phyloP scores from a whole-genome alignment of 2,329 filamentous ascomycete species.

The Ophiocordyceps robertsii region DNA sequence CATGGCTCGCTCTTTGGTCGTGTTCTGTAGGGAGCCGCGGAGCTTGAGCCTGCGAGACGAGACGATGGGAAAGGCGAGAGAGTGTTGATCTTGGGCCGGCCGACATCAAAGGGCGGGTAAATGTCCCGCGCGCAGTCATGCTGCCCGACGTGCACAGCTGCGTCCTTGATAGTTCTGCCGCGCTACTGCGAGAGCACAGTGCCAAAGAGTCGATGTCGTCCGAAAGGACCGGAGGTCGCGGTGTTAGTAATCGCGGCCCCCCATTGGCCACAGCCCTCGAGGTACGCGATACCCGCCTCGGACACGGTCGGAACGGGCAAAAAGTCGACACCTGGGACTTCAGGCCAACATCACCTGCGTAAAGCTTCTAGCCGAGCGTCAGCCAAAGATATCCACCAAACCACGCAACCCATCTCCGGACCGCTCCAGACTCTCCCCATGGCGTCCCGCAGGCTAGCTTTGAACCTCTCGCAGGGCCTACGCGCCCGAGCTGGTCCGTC shows the following conservation, averaged over 20 bases:
- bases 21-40: too few species aligned
- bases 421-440: conserved; percentile 48
- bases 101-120: too few species aligned
- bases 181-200: background rate
- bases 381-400: conserved; percentile 39
- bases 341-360: conserved; percentile 29
- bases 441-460: conserved; percentile 94
- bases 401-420: conserved; percentile 35
- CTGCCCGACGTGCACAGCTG: too few species aligned
- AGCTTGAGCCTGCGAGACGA: too few species aligned
- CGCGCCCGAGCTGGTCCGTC: conserved; percentile 77
- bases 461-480: conserved; percentile 83
- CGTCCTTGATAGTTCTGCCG: background rate
- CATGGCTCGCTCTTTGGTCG: conserved; percentile 8
- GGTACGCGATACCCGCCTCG: conserved; percentile 15
- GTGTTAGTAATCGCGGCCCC: conserved; percentile 18
- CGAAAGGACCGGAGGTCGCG: background rate
- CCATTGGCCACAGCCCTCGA: conserved; percentile 19
- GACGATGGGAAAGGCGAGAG: too few species aligned
- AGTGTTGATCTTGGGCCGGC: too few species aligned
- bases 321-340: conserved; percentile 18
- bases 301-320: conserved; percentile 28
- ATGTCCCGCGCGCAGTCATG: too few species aligned
- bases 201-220: too few species aligned
- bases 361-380: conserved; percentile 32